A percentile compares a stretch with the other conserved stretches of the same genome.
phyloP scores from a whole-genome alignment of 768 basidiomycete genomes.

The Sarcodon aspratus region DNA sequence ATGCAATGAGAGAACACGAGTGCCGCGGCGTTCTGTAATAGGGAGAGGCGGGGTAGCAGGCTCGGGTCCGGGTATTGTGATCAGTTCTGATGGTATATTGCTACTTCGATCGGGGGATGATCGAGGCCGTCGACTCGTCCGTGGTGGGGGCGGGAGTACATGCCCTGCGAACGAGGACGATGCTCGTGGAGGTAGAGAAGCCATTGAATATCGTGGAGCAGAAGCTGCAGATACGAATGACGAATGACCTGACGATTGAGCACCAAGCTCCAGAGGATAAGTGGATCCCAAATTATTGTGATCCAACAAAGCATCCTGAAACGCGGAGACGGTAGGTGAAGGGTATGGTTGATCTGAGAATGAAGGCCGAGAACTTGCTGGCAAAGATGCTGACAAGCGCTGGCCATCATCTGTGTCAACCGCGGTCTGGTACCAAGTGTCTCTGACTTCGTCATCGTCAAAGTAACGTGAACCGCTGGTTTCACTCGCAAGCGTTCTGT shows the following conservation, averaged over 20 bases:
- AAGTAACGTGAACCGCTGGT: no score
- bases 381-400: slow-evolving; percentile 33
- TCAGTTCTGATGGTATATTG: slow-evolving; percentile 4
- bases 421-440: no score
- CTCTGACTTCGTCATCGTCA: no score
- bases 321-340: slow-evolving; percentile 75
- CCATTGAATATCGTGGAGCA: slow-evolving; percentile 9
- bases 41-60: slow-evolving; percentile 4
- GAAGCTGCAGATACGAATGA: slow-evolving; percentile 8
- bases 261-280: not conserved
- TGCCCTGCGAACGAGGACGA: slow-evolving; percentile 49
- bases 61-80: slow-evolving; percentile 5
- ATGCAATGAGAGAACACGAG: not conserved
- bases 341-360: slow-evolving; percentile 58
- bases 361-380: slow-evolving; percentile 34
- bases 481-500: no score
- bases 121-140: slow-evolving; percentile 5
- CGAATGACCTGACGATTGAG: slow-evolving; percentile 12
- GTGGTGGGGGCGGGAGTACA: slow-evolving; percentile 45
- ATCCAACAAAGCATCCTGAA: slow-evolving; percentile 44
- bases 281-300: slow-evolving; percentile 8
- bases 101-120: not conserved
- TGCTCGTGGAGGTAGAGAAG: slow-evolving; percentile 47
- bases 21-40: not conserved
- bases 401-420: not conserved